Base-by-base conservation (phyloP, 768 basidiomycete genomes). In the Tephrocybe sp. region DNA sequence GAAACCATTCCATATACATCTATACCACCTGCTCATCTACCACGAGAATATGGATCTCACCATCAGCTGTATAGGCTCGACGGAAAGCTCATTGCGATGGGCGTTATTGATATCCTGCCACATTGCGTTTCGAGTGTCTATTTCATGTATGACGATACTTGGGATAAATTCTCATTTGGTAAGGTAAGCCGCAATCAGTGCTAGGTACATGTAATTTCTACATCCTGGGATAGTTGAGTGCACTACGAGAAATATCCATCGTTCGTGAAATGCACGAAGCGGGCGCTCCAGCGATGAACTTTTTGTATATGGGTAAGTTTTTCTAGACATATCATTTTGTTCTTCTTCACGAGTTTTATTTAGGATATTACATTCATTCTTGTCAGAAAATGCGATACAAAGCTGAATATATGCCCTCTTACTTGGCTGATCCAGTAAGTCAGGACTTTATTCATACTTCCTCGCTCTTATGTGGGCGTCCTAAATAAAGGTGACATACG, bases 361-460 rank as follows among this genome's bases (percentile, higher is more conserved):
- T 58, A 97, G 94, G 94, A 6, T 97, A 83, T 65, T 98, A 97
- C 65, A 88, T 98, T 31, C 79, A 97, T 57, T 83, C 88, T 2
- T 97, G 94, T 61, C 80, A 72, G 43, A 99, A 99, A 68, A 98
- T 98, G 97, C 76, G 77, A 47, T 98, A 99, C 69, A 99, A 99
- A 61, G 94, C 85, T 23, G 93, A 97, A 47, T 99, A 94, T 57
- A 64, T 74, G 0, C 95, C 95, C 0, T 97, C 94, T 2, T 91
- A 80, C 55, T 76, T 98, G 16, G 78, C 81, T 11, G 94, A 98
- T 66, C 93, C 94, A 7, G 90, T 93, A 55, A 57, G 76, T 57
- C 15, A n/a, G 4, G 4, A 45, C 23, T 25, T 49, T 23, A 37
- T 39, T 15, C 16, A 13, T 40, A 5, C n/a, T n/a, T 23, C 22